Evolutionary conservation across 345 rosid genomes (phyloP).

Genomic region (Salix purpurea): DNA sequence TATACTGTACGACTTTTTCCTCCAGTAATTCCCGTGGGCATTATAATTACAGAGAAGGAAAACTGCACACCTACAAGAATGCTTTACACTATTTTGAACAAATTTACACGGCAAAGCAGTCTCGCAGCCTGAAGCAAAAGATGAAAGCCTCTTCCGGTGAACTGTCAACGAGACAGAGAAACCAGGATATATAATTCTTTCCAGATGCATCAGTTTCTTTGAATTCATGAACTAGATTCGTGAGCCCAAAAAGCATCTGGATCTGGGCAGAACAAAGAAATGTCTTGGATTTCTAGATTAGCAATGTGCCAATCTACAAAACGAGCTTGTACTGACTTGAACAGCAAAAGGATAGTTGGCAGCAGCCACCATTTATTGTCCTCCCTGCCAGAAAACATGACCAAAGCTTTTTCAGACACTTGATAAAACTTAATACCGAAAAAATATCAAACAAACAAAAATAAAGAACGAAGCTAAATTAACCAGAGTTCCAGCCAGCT

Average conservation of each 20-base stretch:
- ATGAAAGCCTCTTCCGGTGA: background rate
- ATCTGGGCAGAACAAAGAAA: constrained; percentile 74
- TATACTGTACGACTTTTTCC: background rate
- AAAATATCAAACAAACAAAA: background rate
- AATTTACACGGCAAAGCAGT: constrained; percentile 19
- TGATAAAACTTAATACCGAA: background rate
- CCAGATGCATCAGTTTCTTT: background rate
- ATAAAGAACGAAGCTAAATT: background rate
- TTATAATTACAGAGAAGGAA: constrained; percentile 8
- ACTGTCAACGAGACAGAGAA: background rate
- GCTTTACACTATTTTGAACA: constrained; percentile 21
- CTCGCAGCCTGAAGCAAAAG: background rate
- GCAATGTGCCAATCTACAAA: constrained; percentile 89
- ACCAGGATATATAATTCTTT: background rate
- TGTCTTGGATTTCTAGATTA: constrained; percentile 79
- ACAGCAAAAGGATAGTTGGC: constrained; percentile 60
- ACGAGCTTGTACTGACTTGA: constrained; percentile 79
- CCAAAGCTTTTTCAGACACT: background rate
- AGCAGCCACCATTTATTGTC: constrained; percentile 92
- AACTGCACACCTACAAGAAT: constrained; percentile 23
- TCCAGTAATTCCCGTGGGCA: background rate
- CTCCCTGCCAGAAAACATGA: constrained; percentile 45
- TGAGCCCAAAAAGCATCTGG: constrained; percentile 92
- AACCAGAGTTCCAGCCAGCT: background rate
- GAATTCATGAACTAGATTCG: constrained; percentile 58